Base-by-base conservation (phyloP, 768 basidiomycete genomes). In the Trametes punicea region DNA sequence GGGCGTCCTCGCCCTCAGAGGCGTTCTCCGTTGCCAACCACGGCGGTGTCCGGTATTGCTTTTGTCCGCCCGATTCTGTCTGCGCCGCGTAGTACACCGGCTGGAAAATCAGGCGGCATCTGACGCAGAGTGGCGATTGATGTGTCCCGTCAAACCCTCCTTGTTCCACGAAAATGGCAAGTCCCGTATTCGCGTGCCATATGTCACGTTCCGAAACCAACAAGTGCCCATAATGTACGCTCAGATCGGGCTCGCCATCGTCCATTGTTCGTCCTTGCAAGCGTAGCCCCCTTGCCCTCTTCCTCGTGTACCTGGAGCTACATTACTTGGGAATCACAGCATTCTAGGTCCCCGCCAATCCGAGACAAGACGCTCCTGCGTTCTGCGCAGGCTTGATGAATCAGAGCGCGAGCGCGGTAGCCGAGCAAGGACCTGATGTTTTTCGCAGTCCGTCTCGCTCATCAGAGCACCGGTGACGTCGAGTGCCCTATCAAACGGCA, bases 91-190 rank as follows among this genome's bases (percentile, higher is more conserved):
- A n/a, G n/a, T n/a, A n/a, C n/a, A n/a, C n/a, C n/a, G n/a, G n/a
- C n/a, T n/a, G n/a, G n/a, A n/a, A n/a, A n/a, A n/a, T n/a, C n/a
- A n/a, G n/a, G n/a, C n/a, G n/a, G n/a, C n/a, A 30, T 25, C 20
- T 29, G 46, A 4, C n/a, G 11, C 23, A 23, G 33, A 34, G 20
- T 15, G 20, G 49, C 26, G 42, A 25, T 25, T 36, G 31, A 26
- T 21, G 40, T n/a, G n/a, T n/a, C n/a, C 40, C 31, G 18, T 33
- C 25, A 3, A n/a, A 20, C 3, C 41, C 23, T 25, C 50, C 27
- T 51, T 57, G 56, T 57, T 46, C 50, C 23, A 50, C 56, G 27
- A 18, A 46, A 23, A 39, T 39, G 56, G 56, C 48, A 57, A 31
- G 40, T 49, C 42, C 39, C 48, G 48, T 51, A 45, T 39, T 51